Percentiles rank a stretch among this genome's conserved stretches.
Conservation (phyloP, 75 land plant genomes). For the Picea glauca region DNA sequence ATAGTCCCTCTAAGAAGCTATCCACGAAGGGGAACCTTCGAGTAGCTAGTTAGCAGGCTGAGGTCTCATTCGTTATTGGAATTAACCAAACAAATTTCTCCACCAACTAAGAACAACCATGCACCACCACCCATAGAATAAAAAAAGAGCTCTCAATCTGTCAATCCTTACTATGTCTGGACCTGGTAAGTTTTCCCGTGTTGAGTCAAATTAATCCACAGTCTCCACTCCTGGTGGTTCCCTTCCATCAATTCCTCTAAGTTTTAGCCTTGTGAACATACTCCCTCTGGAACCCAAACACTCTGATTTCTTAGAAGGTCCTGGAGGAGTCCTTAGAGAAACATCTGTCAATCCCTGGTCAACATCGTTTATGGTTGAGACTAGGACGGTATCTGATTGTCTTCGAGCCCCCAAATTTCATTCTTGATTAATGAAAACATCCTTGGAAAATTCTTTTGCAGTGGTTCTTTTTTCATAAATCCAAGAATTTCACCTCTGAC, state of each 20-base stretch:
- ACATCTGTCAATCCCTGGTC: slow-evolving; percentile 20
- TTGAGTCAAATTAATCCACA: slow-evolving; percentile 57
- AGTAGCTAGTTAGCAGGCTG: slow-evolving; percentile 86
- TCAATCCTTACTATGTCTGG: slow-evolving; percentile 58
- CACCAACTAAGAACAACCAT: slow-evolving; percentile 62
- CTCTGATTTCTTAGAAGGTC: slow-evolving; percentile 9
- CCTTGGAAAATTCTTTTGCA: too few species aligned
- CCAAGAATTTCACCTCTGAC: too few species aligned
- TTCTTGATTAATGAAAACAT: too few species aligned
- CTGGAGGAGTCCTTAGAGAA: neutral
- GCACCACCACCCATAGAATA: slow-evolving; percentile 66
- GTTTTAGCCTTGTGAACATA: slow-evolving; percentile 64
- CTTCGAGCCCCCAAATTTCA: too few species aligned
- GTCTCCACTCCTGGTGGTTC: slow-evolving; percentile 60
- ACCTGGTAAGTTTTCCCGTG: slow-evolving; percentile 51
- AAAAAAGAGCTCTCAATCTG: slow-evolving; percentile 56
- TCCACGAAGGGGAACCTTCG: slow-evolving; percentile 18
- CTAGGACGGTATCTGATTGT: too few species aligned
- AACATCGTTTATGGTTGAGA: slow-evolving; percentile 7
- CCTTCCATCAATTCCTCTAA: slow-evolving; percentile 60
- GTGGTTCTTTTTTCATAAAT: too few species aligned
- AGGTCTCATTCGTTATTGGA: slow-evolving; percentile 95
- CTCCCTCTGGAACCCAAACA: slow-evolving; percentile 6
- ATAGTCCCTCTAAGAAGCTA: slow-evolving; percentile 68
- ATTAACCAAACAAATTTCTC: slow-evolving; percentile 95